Base-by-base conservation (phyloP, 192 early-diverging fungal species). In the Polychytrium aggregatum region DNA sequence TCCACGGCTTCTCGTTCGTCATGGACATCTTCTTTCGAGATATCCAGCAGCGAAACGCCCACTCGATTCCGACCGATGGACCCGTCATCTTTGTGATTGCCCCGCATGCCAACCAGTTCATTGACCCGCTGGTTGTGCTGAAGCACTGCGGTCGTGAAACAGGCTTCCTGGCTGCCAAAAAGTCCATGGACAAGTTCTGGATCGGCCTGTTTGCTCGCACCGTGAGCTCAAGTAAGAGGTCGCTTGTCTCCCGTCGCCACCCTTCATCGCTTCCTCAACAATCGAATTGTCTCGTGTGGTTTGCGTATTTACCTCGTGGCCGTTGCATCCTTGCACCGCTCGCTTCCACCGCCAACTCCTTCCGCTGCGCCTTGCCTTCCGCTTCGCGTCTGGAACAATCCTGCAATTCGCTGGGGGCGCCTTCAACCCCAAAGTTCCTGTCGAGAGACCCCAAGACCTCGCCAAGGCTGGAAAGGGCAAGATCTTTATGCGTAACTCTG, bases 101-200 rank as follows among this genome's bases (percentile, higher is more conserved):
- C 18, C 74, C 67, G 20, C 65, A 71, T 56, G 62, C 67, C 13
- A 60, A 70, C 49, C 66, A 87, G 81, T 97, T 98, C 71, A 82
- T 98, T 27, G 95, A 98, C 64, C 90, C 92, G 4, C 50, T 93
- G 33, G 82, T 95, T 50, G 65, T 98, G 13, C 81, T 94, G 55
- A 78, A 75, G 43, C 83, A 87, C 49, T 86, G 84, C 38, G 65
- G 73, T 22, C 72, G 93, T 45, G 38, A 53, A 14, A 56, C 63
- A n/a, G 63, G 63, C 1, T 62, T 62, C 43, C 51, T 69, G 28
- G 50, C 50, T n/a, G 58, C 92, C 10, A 85, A 85, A 56, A 88
- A 86, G 52, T 86, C 83, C 21, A 93, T 94, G 90, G 78, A 84
- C 28, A 82, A 82, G 59, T 64, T 58, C 53, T 83, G 76, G 49